These are phyloP conservation scores for Coelastrella sp. DNA, from an alignment of 139 green algal species.

Conservation along the genomic window DNA sequence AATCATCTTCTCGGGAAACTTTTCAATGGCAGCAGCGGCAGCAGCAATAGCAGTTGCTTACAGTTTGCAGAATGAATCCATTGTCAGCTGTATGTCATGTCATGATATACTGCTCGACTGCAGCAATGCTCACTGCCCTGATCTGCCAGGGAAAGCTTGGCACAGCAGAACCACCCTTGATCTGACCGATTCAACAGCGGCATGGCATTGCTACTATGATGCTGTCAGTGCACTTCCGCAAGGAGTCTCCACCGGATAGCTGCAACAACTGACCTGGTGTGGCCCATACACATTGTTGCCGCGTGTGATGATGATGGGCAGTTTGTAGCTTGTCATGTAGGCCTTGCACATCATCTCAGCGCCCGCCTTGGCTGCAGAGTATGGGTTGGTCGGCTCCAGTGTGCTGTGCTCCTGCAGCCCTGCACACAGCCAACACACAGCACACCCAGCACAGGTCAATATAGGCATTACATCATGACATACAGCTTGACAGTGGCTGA, in stretches of 20 bases:
- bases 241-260: not conserved
- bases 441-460: not conserved
- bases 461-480: not conserved
- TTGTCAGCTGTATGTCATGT: not conserved
- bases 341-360: slow-evolving; percentile 98
- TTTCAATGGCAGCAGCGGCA: not conserved
- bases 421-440: slow-evolving; percentile 31
- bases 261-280: slow-evolving; percentile 80
- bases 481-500: not conserved
- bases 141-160: not conserved
- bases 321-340: slow-evolving; percentile 87
- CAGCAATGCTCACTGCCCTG: not conserved
- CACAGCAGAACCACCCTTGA: not conserved
- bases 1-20: slow-evolving; percentile 93
- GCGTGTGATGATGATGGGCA: slow-evolving; percentile 96
- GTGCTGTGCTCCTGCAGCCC: slow-evolving; percentile 82
- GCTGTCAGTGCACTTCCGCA: not conserved
- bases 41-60: not conserved
- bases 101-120: not conserved
- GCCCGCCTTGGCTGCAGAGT: slow-evolving; percentile 97
- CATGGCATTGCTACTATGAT: not conserved
- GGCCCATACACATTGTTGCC: slow-evolving; percentile 99
- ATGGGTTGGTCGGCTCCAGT: slow-evolving; percentile 98
- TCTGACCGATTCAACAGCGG: not conserved
- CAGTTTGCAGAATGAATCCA: not conserved